phyloP scores from a whole-genome alignment of 306 rosid species.

The Cucurbita moschata region DNA sequence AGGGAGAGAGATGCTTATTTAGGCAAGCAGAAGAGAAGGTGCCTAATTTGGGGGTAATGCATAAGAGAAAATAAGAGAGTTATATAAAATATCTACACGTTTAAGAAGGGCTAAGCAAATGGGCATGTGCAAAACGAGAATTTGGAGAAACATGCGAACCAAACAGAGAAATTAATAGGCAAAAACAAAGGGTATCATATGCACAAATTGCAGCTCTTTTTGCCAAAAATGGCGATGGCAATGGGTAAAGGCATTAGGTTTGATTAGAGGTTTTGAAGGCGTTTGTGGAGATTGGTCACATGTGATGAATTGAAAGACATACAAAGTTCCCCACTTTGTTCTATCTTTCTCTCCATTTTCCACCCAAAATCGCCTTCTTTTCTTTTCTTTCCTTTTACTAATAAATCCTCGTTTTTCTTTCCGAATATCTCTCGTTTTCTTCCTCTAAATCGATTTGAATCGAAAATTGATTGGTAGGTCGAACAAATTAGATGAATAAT shows the following conservation, averaged over 20 bases:
- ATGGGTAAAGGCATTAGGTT: not conserved
- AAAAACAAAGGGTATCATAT: not conserved
- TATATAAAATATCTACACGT: not conserved
- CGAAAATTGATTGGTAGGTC: too few species aligned
- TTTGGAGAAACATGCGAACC: not conserved
- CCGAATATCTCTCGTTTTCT: not conserved
- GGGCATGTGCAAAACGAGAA: conserved; percentile 18
- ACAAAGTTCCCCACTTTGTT: not conserved
- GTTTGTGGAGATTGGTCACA: not conserved
- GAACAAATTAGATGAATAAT: too few species aligned
- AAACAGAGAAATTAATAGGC: not conserved
- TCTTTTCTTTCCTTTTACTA: not conserved
- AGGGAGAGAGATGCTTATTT: not conserved
- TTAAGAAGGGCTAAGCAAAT: not conserved
- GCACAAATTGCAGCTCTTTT: not conserved
- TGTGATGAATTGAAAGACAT: not conserved
- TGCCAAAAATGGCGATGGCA: conserved; percentile 1
- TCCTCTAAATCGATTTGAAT: not conserved
- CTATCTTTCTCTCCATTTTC: not conserved
- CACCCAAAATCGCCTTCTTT: not conserved
- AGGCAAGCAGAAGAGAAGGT: not conserved
- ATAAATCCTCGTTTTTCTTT: not conserved
- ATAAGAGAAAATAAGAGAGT: not conserved
- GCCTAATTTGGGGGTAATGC: not conserved
- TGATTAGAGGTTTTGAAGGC: not conserved